A percentile compares a stretch with the other conserved stretches of the same genome.
phyloP scores from a whole-genome alignment of 2,329 filamentous ascomycete genomes.

The Pezicula carpinea region DNA sequence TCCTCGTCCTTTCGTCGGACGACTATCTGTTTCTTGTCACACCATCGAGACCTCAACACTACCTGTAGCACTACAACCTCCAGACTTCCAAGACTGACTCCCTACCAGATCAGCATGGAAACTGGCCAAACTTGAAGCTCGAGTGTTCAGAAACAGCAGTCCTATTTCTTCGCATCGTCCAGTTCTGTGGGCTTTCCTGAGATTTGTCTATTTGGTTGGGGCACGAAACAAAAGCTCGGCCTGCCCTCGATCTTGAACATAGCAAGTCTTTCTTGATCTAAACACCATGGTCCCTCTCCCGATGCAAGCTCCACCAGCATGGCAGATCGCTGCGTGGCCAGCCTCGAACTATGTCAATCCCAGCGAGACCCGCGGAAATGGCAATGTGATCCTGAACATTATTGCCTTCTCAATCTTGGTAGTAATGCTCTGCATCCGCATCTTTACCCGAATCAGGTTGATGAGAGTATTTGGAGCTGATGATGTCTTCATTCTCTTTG shows the following conservation, averaged over 20 bases:
- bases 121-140: no score
- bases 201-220: no score
- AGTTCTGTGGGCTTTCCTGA: no score
- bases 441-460: slow-evolving; percentile 40
- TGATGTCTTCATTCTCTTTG: slow-evolving; percentile 39
- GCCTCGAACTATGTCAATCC: slow-evolving; percentile 42
- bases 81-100: no score
- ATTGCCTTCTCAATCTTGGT: slow-evolving; percentile 34
- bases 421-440: slow-evolving; percentile 36
- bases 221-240: no score
- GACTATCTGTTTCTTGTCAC: no score
- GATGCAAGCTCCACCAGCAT: slow-evolving; percentile 19
- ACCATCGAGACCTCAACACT: no score
- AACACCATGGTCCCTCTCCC: neutral
- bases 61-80: no score
- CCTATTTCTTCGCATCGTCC: no score
- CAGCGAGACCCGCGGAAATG: slow-evolving; percentile 36
- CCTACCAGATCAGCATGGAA: no score
- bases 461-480: slow-evolving; percentile 41
- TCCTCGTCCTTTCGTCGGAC: no score
- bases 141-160: no score
- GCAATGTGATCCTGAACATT: slow-evolving; percentile 37
- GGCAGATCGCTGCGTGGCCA: slow-evolving; percentile 26
- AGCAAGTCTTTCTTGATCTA: neutral
- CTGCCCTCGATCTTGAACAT: neutral